These are phyloP conservation scores for Cydonia oblonga DNA, from an alignment of 331 rosid species.

Conservation along the genomic window DNA sequence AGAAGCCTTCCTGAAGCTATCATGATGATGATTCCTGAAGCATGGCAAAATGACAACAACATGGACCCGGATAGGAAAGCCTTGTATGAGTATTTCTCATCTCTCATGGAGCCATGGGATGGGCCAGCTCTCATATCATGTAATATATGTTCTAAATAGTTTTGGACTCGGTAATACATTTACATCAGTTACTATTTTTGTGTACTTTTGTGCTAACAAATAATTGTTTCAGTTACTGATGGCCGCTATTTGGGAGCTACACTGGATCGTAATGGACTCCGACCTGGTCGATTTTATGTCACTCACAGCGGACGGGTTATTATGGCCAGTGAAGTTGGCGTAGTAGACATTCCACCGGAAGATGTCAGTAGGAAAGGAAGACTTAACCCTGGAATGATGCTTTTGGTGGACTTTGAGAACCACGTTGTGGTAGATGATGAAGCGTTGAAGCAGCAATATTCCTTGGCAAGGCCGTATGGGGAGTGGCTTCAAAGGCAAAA, in stretches of 20 bases:
- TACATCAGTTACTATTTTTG: neutral
- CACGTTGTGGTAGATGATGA: constrained; percentile 85
- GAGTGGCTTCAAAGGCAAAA: constrained; percentile 87
- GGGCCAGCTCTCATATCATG: constrained; percentile 99
- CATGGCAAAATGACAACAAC: constrained; percentile 98
- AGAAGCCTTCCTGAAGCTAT: constrained; percentile 98
- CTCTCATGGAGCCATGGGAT: constrained; percentile 99
- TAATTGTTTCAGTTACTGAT: constrained; percentile 65
- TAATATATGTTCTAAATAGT: constrained; percentile 17
- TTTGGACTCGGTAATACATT: neutral
- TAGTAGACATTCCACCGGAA: constrained; percentile 85
- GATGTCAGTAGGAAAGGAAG: constrained; percentile 91
- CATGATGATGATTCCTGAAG: constrained; percentile 99
- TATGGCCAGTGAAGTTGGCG: constrained; percentile 99
- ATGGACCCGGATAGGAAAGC: constrained; percentile 78
- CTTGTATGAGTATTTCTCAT: constrained; percentile 79
- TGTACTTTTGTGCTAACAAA: neutral
- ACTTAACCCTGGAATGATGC: constrained; percentile 99
- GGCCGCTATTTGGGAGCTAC: constrained; percentile 99
- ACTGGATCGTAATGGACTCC: constrained; percentile 87
- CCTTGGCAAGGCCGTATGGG: constrained; percentile 76
- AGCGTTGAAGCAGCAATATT: constrained; percentile 82
- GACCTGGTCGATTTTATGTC: constrained; percentile 94
- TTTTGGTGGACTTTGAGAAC: constrained; percentile 89
- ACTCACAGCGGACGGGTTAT: constrained; percentile 92